Evolutionary conservation across 139 green algal species (phyloP).

Genomic region (Parachlorella kessleri): DNA sequence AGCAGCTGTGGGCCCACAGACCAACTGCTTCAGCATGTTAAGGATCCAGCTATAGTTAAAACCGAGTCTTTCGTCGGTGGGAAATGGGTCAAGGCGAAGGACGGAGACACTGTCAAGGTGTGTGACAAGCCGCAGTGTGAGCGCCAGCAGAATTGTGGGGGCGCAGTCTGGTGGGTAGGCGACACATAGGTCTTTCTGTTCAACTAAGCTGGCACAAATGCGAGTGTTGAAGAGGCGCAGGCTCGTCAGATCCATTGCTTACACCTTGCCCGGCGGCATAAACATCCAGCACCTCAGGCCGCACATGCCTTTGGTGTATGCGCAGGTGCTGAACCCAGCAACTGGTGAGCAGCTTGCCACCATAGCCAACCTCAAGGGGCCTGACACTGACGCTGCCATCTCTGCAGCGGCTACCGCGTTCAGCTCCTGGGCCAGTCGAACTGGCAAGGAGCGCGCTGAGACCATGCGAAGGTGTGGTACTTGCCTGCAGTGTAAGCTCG

Average conservation of each 20-base stretch:
- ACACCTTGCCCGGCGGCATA: too few relatives aligned
- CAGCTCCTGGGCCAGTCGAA: constrained; percentile 53
- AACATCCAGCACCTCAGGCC: too few relatives aligned
- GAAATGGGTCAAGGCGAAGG: constrained; percentile 12
- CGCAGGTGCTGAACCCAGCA: constrained; percentile 82
- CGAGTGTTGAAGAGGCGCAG: too few relatives aligned
- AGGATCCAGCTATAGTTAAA: constrained; percentile 9
- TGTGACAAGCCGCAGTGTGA: not conserved
- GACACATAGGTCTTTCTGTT: not conserved
- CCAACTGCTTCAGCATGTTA: too few relatives aligned
- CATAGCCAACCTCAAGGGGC: constrained; percentile 53
- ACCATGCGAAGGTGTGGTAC: constrained; percentile 62
- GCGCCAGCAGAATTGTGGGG: too few relatives aligned
- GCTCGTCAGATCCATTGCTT: too few relatives aligned
- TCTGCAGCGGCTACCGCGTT: constrained; percentile 69
- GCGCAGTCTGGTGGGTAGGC: not conserved
- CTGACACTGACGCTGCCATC: constrained; percentile 74
- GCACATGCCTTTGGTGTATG: too few relatives aligned
- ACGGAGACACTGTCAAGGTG: constrained; percentile 14
- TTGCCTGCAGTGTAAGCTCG: too few relatives aligned
- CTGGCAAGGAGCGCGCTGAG: constrained; percentile 62
- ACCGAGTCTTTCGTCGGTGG: constrained; percentile 13
- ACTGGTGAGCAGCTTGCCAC: constrained; percentile 70
- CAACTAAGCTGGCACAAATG: not conserved
- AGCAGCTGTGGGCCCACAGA: too few relatives aligned